Percentiles rank a stretch among this genome's conserved stretches.
phyloP scores from a whole-genome alignment of 305 asterid species.

The Ruellia speciosa region DNA sequence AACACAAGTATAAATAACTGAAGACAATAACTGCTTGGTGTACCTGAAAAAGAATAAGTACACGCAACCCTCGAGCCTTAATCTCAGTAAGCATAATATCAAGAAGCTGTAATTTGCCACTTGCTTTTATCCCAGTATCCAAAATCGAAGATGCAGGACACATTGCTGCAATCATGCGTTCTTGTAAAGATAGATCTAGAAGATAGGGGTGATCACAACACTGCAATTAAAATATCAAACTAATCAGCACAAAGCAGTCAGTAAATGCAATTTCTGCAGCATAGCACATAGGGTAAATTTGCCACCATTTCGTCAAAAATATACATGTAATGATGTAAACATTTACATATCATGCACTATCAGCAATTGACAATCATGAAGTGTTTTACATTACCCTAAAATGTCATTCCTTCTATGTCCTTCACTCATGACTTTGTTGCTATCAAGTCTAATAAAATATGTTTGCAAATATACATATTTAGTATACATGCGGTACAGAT shows the following conservation, averaged over 20 bases:
- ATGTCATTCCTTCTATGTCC: not conserved
- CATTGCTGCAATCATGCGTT: conserved; percentile 33
- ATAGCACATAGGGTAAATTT: conserved; percentile 13
- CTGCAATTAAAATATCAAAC: conserved; percentile 37
- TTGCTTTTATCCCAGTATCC: conserved; percentile 65
- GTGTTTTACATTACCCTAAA: not conserved
- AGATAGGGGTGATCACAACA: conserved; percentile 87
- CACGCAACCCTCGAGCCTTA: conserved; percentile 46
- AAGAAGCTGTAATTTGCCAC: conserved; percentile 82
- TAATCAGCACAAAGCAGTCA: conserved; percentile 20
- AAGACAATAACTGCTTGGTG: conserved; percentile 10
- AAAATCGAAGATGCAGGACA: conserved; percentile 35
- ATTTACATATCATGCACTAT: conserved; percentile 13
- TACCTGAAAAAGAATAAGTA: conserved; percentile 82
- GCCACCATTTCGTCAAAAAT: conserved; percentile 7
- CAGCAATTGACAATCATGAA: not conserved
- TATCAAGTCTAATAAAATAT: conserved; percentile 15
- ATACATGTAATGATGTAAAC: not conserved
- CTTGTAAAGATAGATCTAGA: conserved; percentile 45
- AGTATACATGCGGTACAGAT: conserved; percentile 11
- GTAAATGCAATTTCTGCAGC: conserved; percentile 9
- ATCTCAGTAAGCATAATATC: conserved; percentile 64
- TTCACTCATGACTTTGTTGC: conserved; percentile 4
- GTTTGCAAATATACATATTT: not conserved
- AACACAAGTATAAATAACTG: conserved; percentile 1